These are phyloP conservation scores for Striga asiatica DNA, from an alignment of 257 asterid genomes.

Conservation along the genomic window DNA sequence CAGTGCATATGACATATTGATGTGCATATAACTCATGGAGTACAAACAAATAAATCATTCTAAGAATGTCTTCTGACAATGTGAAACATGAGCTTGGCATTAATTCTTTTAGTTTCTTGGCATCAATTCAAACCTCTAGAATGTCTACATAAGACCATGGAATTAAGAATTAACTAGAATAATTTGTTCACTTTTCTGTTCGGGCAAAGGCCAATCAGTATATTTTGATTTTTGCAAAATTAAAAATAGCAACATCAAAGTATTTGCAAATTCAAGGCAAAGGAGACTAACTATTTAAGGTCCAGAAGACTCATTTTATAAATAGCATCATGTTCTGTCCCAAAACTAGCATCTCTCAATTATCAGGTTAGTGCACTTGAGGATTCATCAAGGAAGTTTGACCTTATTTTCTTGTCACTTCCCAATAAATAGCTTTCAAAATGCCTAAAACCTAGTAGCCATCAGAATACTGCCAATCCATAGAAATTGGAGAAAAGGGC, in stretches of 20 bases:
- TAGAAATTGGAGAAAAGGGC: conserved; percentile 8
- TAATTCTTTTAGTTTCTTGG: too few species aligned
- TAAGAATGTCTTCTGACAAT: too few species aligned
- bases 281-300: background rate
- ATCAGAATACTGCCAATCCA: conserved; percentile 10
- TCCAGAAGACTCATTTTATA: background rate
- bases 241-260: background rate
- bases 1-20: background rate
- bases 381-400: background rate
- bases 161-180: background rate
- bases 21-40: background rate
- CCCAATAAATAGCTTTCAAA: conserved; percentile 12
- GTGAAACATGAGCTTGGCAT: too few species aligned
- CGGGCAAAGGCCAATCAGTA: background rate
- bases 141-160: background rate
- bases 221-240: background rate
- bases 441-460: conserved; percentile 12
- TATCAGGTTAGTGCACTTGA: conserved; percentile 2
- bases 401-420: conserved; percentile 5
- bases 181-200: background rate
- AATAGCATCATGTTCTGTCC: background rate
- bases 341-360: conserved; percentile 7
- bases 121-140: background rate
- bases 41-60: too few species aligned
- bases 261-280: background rate